Evolutionary conservation across 768 basidiomycete species (phyloP), one percentile per base, ranked within the genome.

Genomic region (Hericium rajendrae): DNA sequence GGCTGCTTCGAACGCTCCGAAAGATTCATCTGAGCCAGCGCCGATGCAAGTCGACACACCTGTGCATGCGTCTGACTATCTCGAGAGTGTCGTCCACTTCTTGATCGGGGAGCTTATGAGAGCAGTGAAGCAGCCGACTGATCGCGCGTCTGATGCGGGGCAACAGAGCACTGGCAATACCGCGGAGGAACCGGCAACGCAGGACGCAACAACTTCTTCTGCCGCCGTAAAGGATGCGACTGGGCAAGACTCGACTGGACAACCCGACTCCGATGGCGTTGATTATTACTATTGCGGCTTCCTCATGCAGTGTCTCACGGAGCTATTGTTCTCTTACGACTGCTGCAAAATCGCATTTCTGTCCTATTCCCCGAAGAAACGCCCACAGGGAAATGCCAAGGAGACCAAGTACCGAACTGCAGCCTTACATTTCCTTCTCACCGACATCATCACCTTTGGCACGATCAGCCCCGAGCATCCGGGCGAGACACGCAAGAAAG

Each of bases 271-370:
- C 11, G 16, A 16, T 13, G 39, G 22, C 13, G 20, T 43, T 43
- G 67, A 73, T 63, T 72, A 73, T 55, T 75, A 72, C 70, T 90
- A 88, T 64, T 75, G 80, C 15, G 88, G 85, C 65, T 92, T 94
- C 78, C 72, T 92, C 60, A 91, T 94, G 87, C 90, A 94, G 67
- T 88, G 85, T 62, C 75, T 97, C 49, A 91, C 93, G 2, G 97
- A 99, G 71, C 74, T 98, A 10, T 72, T 97, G 12, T 91, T 95
- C 59, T 97, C 93, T 12, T 99, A 98, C 65, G 87, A 93, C 62
- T 70, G 83, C 6, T 94, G 92, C 82, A 99, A 98, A 70, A 68
- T 84, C 24, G 84, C 88, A 5, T 92, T 99, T 71, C 69, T 97
- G 54, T 86, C 89, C 0, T 92, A 82, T 64, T 81, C 83, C 0